Base-by-base conservation (phyloP, 106 monocot species). In the Ottelia alismoides region DNA sequence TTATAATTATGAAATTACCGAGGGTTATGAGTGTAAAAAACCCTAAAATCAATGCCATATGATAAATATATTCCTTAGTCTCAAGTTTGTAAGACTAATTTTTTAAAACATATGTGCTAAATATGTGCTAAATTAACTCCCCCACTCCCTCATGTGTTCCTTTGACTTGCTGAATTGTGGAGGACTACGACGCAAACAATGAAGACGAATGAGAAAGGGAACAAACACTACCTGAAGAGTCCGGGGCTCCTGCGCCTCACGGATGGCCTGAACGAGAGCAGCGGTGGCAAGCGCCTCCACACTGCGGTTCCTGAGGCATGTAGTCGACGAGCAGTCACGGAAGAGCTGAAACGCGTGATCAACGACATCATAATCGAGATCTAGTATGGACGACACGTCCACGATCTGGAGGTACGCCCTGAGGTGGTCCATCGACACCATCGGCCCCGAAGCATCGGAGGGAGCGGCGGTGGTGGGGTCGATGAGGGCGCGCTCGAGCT, bases 241-340 rank as follows among this genome's bases (percentile, higher is more conserved):
- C 31, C 98, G 63, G 16, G 90, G 90, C 60, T 90, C 90, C 75
- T 90, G 98, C 22, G 98, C 98, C 72, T 90, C 82, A 4, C 90
- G 74, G 27, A 98, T 98, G 25, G 98, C 98, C 79, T 98, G 98
- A 17, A 98, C 98, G 28, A 98, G 85, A 18, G 96, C 89, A n/a
- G 89, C 96, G 6, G 90, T 98, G 27, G 90, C 98, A 20, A 98
- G 82, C 1, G 85, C 98, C 65, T 98, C 98, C 11, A 98, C 70
- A 53, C 85, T 90, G 20, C 98, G 82, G 53, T 90, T 98, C 64
- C 98, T 71, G 55, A 98, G 55, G 51, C 98, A 98, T 9, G 77
- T 86, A 7, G 82, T 65, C n/a, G 85, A 90, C n/a, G 72, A 79
- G 60, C 98, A 98, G 30, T 90, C 98, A 50, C 74, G 63, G 54